These are phyloP conservation scores for Chenopodium quinoa DNA, from an alignment of 148 eudicot species.

Conservation along the genomic window DNA sequence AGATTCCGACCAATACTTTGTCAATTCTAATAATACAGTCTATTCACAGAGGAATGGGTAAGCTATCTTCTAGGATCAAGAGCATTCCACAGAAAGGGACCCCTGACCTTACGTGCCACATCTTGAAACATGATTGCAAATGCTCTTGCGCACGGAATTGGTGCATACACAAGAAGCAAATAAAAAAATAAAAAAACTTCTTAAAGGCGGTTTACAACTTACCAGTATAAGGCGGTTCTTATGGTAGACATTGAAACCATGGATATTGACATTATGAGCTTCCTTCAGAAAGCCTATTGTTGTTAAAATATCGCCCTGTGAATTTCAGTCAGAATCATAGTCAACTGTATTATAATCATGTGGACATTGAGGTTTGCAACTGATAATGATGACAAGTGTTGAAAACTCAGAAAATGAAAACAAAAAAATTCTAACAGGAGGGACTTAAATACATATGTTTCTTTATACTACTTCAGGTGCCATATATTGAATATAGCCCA, in stretches of 20 bases:
- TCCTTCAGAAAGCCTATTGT: constrained; percentile 92
- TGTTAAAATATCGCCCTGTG: constrained; percentile 73
- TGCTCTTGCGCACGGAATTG: not conserved
- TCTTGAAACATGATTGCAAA: not conserved
- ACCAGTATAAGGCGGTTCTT: constrained; percentile 94
- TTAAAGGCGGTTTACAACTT: not conserved
- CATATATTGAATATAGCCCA: not conserved
- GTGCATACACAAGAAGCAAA: not conserved
- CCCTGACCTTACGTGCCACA: not conserved
- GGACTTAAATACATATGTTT: not conserved
- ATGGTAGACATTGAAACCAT: constrained; percentile 93
- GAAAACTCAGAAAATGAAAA: not conserved
- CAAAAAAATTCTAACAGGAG: not conserved
- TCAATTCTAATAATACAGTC: not conserved
- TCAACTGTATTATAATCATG: not conserved
- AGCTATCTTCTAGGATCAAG: not conserved
- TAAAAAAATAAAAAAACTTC: not conserved
- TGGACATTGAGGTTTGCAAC: not conserved
- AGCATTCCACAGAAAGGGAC: not conserved
- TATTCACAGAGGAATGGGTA: not conserved
- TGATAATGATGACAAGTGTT: not conserved
- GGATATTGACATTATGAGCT: constrained; percentile 76
- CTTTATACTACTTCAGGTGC: not conserved
- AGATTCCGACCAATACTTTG: not conserved
- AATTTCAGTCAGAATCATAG: constrained; percentile 11